Conservation (phyloP, 805 yeast genomes). For the Yamadazyma philogaea region DNA sequence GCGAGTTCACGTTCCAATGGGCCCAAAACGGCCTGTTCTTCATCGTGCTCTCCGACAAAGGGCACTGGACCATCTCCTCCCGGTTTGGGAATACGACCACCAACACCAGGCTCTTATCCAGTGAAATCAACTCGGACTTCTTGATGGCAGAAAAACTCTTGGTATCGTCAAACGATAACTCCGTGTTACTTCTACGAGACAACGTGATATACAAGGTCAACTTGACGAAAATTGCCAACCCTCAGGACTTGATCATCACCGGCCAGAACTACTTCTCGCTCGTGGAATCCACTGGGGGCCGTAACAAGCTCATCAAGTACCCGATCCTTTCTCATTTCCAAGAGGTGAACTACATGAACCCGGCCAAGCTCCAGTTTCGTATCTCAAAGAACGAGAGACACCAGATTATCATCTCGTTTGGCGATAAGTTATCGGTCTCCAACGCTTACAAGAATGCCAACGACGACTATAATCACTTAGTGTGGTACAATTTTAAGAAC, state of each 20-base stretch:
- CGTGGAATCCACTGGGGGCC: constrained; percentile 11
- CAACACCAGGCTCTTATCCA: constrained; percentile 21
- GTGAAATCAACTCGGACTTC: constrained; percentile 16
- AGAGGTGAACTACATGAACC: constrained; percentile 12
- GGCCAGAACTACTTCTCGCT: constrained; percentile 27
- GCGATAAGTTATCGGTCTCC: constrained; percentile 26
- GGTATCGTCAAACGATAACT: constrained; percentile 3
- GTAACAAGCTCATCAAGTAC: constrained; percentile 20
- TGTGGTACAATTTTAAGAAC: constrained; percentile 40
- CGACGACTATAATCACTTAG: constrained; percentile 27
- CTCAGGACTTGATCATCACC: constrained; percentile 19
- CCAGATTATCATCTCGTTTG: constrained; percentile 30
- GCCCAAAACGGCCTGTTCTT: constrained; percentile 37
- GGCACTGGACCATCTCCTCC: constrained; percentile 31
- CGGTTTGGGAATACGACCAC: constrained; percentile 33
- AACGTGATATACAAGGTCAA: constrained; percentile 22
- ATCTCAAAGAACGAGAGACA: constrained; percentile 20
- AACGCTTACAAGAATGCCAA: constrained; percentile 24
- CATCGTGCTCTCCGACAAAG: constrained; percentile 18
- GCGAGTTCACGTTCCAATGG: constrained; percentile 21
- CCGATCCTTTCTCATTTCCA: constrained; percentile 33
- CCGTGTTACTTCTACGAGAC: constrained; percentile 15
- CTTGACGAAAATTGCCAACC: constrained; percentile 15
- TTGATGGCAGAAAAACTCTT: background rate
- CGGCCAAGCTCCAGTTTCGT: constrained; percentile 17